A percentile compares a stretch with the other conserved stretches of the same genome.
Conservation (phyloP, 257 asterid species). For the Solanum appendiculatum region DNA sequence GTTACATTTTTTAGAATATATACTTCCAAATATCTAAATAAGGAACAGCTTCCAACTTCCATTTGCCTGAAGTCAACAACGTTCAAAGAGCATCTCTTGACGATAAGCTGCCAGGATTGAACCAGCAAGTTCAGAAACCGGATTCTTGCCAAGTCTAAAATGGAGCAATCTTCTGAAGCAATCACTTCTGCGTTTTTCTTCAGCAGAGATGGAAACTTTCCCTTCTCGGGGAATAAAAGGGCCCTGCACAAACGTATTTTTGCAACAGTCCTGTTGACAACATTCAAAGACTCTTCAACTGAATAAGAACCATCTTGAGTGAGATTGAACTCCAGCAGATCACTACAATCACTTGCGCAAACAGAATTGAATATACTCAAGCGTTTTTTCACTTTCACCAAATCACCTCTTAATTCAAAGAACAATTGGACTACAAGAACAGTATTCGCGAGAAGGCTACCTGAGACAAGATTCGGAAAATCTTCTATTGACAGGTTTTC, state of each 20-base stretch:
- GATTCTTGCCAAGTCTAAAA: constrained; percentile 33
- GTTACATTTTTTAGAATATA: constrained; percentile 42
- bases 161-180: constrained; percentile 23
- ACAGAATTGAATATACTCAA: constrained; percentile 50
- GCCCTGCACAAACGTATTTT: constrained; percentile 54
- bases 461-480: constrained; percentile 31
- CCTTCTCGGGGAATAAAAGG: constrained; percentile 34
- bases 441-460: constrained; percentile 66
- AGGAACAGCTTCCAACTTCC: constrained; percentile 23
- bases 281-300: constrained; percentile 38
- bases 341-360: constrained; percentile 42
- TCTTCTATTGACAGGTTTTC: constrained; percentile 38
- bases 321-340: constrained; percentile 33
- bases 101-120: constrained; percentile 55
- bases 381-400: constrained; percentile 28
- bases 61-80: constrained; percentile 21
- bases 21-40: constrained; percentile 58
- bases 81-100: constrained; percentile 31
- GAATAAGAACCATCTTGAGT: constrained; percentile 36
- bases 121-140: constrained; percentile 47
- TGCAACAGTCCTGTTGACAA: constrained; percentile 58
- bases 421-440: constrained; percentile 31
- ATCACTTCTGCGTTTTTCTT: constrained; percentile 11
- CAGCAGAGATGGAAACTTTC: constrained; percentile 14
- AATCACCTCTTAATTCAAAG: constrained; percentile 29